phyloP scores from a whole-genome alignment of 2,329 filamentous ascomycete species.

The Curvularia spicifera region DNA sequence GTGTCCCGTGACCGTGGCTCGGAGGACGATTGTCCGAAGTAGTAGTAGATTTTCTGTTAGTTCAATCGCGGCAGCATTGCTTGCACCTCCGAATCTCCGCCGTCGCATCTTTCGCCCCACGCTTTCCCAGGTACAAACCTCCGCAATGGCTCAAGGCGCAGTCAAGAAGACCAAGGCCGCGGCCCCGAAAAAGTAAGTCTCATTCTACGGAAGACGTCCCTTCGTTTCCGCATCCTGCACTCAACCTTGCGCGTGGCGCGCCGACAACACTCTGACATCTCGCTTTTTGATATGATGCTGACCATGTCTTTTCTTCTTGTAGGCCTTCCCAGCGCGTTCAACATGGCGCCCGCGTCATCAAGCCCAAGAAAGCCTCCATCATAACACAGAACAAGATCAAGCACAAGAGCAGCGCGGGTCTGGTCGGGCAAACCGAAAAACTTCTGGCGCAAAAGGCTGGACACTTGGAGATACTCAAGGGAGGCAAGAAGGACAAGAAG shows the following conservation, averaged over 20 bases:
- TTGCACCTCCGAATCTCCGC: constrained; percentile 6
- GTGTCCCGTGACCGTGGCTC: constrained; percentile 2
- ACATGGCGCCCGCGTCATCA: constrained; percentile 67
- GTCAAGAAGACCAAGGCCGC: constrained; percentile 56
- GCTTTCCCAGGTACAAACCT: neutral
- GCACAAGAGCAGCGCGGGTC: constrained; percentile 68
- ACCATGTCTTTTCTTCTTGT: neutral
- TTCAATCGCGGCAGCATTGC: constrained; percentile 1
- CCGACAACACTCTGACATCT: constrained; percentile 4
- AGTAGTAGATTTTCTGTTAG: neutral
- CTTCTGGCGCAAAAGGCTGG: constrained; percentile 70
- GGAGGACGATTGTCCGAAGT: constrained; percentile 4
- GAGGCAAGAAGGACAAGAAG: constrained; percentile 65
- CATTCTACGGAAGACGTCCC: neutral
- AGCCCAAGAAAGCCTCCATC: constrained; percentile 68
- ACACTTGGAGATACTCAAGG: constrained; percentile 71
- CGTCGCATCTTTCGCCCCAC: constrained; percentile 12
- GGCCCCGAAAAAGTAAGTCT: constrained; percentile 48
- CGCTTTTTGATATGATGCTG: constrained; percentile 12
- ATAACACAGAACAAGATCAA: constrained; percentile 67
- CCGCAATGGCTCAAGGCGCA: constrained; percentile 56
- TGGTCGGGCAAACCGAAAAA: constrained; percentile 71
- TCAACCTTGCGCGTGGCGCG: neutral
- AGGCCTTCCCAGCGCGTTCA: constrained; percentile 46
- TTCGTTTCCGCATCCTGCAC: neutral